Evolutionary conservation across 768 basidiomycete genomes (phyloP).

Genomic region (Austroboletus eburneus): DNA sequence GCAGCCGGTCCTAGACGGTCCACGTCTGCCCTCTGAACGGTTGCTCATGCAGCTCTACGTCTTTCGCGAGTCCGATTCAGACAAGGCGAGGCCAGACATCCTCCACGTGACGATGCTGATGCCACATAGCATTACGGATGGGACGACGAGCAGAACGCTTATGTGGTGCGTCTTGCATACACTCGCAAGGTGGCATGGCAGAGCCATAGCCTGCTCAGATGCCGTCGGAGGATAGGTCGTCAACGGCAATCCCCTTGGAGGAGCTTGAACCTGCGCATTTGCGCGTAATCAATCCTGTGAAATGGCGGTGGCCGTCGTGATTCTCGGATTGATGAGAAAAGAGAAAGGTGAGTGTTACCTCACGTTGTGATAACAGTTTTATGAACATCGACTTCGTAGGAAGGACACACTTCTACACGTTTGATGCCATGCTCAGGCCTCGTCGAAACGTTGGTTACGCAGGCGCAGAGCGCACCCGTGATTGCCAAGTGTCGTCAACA

Average conservation of each 20-base stretch:
- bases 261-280: conserved; percentile 32
- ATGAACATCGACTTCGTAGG: conserved; percentile 35
- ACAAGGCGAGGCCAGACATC: conserved; percentile 8
- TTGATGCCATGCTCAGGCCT: conserved; percentile 36
- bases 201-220: conserved; percentile 9
- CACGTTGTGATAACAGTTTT: background rate
- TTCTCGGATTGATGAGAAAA: conserved; percentile 33
- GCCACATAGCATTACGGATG: conserved; percentile 51
- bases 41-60: conserved; percentile 42
- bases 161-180: conserved; percentile 44
- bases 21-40: conserved; percentile 39
- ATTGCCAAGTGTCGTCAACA: conserved; percentile 38
- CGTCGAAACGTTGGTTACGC: conserved; percentile 23
- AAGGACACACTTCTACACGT: conserved; percentile 54
- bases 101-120: conserved; percentile 42
- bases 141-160: conserved; percentile 39
- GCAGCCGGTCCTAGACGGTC: conserved; percentile 28
- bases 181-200: conserved; percentile 28
- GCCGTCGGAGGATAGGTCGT: conserved; percentile 36
- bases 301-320: conserved; percentile 41
- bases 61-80: conserved; percentile 30
- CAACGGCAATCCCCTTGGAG: conserved; percentile 37
- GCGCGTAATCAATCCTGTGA: conserved; percentile 30
- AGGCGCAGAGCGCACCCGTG: conserved; percentile 30
- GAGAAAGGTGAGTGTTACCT: conserved; percentile 32